Percentiles rank a stretch among this genome's conserved stretches.
Conservation (phyloP, 2,329 filamentous ascomycete species). For the Fusarium sp. region DNA sequence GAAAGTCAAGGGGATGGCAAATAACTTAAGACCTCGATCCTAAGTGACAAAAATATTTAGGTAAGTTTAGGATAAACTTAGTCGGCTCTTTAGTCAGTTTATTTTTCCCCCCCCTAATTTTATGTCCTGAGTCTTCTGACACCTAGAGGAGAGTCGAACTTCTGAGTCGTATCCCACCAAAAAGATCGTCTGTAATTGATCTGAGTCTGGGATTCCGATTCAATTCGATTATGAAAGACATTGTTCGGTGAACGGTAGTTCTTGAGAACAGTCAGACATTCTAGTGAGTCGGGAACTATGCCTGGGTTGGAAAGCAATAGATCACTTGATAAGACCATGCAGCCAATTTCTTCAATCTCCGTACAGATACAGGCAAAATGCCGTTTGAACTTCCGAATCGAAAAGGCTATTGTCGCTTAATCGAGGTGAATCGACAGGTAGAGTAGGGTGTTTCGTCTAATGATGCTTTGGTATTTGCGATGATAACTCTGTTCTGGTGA, state of each 20-base stretch:
- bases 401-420: not conserved
- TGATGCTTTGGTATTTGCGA: no score
- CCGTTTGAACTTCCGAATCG: not conserved
- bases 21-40: no score
- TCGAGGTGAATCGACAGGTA: not conserved
- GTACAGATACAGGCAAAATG: not conserved
- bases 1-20: no score
- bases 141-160: no score
- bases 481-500: slow-evolving; percentile 1
- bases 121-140: no score
- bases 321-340: not conserved
- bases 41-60: no score
- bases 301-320: not conserved
- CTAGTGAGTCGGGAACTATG: not conserved
- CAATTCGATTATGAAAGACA: not conserved
- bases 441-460: not conserved
- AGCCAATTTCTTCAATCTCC: not conserved
- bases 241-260: not conserved
- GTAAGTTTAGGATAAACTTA: no score
- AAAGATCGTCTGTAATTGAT: not conserved
- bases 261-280: not conserved
- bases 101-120: no score
- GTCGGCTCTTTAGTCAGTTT: no score
- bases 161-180: not conserved
- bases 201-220: not conserved